Percentiles rank a stretch among this genome's conserved stretches.
Conservation (phyloP, 179 eudicot genomes). For the Silene noctiflora region DNA sequence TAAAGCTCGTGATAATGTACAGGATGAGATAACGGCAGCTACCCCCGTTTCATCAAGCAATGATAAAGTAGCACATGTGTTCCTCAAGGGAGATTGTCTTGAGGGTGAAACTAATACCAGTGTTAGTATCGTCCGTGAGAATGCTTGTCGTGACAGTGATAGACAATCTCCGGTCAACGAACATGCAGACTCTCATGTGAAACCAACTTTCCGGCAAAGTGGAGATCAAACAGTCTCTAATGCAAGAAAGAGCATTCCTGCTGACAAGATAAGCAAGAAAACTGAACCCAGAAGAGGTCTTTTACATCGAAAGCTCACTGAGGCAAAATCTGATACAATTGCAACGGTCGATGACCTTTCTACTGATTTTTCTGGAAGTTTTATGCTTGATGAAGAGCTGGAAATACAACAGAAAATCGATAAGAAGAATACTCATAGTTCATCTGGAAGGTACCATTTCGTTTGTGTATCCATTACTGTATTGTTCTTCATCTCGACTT, state of each 20-base stretch:
- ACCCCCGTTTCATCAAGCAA: slow-evolving; percentile 22
- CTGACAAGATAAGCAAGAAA: slow-evolving; percentile 22
- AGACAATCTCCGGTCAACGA: slow-evolving; percentile 26
- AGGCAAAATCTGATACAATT: slow-evolving; percentile 26
- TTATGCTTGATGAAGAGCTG: slow-evolving; percentile 94
- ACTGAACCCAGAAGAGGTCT: slow-evolving; percentile 27
- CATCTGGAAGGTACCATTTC: slow-evolving; percentile 50
- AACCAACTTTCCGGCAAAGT: slow-evolving; percentile 21
- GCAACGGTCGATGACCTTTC: slow-evolving; percentile 42
- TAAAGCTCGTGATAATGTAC: slow-evolving; percentile 15
- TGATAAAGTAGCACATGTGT: slow-evolving; percentile 23
- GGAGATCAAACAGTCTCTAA: slow-evolving; percentile 14
- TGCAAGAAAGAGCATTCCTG: slow-evolving; percentile 8
- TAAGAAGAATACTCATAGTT: slow-evolving; percentile 34
- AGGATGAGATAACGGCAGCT: slow-evolving; percentile 23
- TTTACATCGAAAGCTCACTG: slow-evolving; percentile 22
- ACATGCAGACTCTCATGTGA: slow-evolving; percentile 26
- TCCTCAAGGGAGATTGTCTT: slow-evolving; percentile 18
- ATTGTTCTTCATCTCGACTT: not conserved
- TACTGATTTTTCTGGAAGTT: slow-evolving; percentile 58
- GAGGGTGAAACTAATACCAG: slow-evolving; percentile 16
- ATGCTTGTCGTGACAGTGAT: slow-evolving; percentile 23
- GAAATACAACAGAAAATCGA: slow-evolving; percentile 55
- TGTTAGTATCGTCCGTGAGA: slow-evolving; percentile 23
- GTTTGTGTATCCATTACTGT: not conserved